phyloP scores from a whole-genome alignment of 2,329 filamentous ascomycete species.

The Spiromastix sp. region DNA sequence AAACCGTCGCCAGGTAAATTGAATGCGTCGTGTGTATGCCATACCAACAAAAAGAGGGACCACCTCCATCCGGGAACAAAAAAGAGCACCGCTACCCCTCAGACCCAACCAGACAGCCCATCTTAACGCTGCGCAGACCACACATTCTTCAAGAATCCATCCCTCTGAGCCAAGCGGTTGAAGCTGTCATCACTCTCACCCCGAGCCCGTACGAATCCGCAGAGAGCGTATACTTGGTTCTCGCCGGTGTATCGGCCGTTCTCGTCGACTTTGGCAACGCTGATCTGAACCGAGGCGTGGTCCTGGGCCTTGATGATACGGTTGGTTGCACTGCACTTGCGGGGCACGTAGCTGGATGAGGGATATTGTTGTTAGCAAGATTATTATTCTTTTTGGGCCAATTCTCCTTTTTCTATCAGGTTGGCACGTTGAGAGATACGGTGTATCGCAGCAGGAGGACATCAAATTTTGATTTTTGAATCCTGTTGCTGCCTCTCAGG shows the following conservation, averaged over 20 bases:
- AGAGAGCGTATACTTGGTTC: slow-evolving; percentile 95
- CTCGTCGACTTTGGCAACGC: slow-evolving; percentile 96
- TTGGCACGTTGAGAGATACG: too few species aligned
- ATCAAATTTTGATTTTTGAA: neutral
- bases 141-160: slow-evolving; percentile 94
- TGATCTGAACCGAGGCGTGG: slow-evolving; percentile 96
- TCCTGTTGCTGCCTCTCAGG: neutral
- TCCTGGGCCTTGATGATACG: slow-evolving; percentile 99
- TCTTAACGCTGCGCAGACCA: slow-evolving; percentile 64
- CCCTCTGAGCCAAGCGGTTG: slow-evolving; percentile 90
- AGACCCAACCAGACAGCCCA: slow-evolving; percentile 9
- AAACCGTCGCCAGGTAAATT: too few species aligned
- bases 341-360: slow-evolving; percentile 79
- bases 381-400: too few species aligned
- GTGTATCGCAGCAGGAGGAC: too few species aligned
- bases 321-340: slow-evolving; percentile 98
- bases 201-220: slow-evolving; percentile 94
- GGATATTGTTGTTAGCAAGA: too few species aligned
- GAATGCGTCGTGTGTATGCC: too few species aligned
- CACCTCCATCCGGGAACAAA: too few species aligned
- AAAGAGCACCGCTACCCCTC: slow-evolving; percentile 7
- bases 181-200: slow-evolving; percentile 95
- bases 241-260: slow-evolving; percentile 94
- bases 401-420: too few species aligned
- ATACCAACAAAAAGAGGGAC: too few species aligned